Conservation (phyloP, 148 eudicot species). For the Dianthus caryophyllus region DNA sequence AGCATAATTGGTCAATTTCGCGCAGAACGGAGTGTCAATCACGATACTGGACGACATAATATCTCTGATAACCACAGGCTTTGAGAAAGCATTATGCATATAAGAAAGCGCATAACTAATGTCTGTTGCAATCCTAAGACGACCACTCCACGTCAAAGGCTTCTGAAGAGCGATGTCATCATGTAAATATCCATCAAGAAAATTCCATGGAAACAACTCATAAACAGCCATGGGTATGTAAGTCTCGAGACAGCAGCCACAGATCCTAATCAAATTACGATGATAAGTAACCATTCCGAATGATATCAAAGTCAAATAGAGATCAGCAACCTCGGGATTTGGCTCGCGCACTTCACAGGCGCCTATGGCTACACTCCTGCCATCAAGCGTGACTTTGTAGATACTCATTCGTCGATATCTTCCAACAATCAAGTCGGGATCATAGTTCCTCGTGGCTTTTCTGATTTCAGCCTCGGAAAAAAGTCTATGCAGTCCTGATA, state of each 20-base stretch:
- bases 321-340: conserved; percentile 9
- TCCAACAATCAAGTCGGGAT: conserved; percentile 15
- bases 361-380: conserved; percentile 14
- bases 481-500: conserved; percentile 15
- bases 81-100: conserved; percentile 29
- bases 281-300: conserved; percentile 21
- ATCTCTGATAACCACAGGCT: conserved; percentile 33
- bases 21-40: conserved; percentile 14
- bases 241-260: conserved; percentile 37
- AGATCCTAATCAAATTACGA: conserved; percentile 20
- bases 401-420: background rate
- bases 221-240: conserved; percentile 24
- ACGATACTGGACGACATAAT: conserved; percentile 23
- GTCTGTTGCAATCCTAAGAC: conserved; percentile 26
- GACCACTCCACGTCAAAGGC: conserved; percentile 16
- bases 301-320: too few species aligned
- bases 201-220: conserved; percentile 9
- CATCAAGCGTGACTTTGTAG: conserved; percentile 26
- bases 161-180: conserved; percentile 7
- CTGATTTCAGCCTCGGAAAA: conserved; percentile 18
- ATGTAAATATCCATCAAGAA: conserved; percentile 22
- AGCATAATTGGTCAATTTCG: conserved; percentile 22
- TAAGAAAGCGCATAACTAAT: conserved; percentile 32
- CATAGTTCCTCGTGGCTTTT: conserved; percentile 23
- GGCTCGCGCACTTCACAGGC: background rate